Evolutionary conservation across 306 rosid genomes (phyloP).

Genomic region (Quercus suber): DNA sequence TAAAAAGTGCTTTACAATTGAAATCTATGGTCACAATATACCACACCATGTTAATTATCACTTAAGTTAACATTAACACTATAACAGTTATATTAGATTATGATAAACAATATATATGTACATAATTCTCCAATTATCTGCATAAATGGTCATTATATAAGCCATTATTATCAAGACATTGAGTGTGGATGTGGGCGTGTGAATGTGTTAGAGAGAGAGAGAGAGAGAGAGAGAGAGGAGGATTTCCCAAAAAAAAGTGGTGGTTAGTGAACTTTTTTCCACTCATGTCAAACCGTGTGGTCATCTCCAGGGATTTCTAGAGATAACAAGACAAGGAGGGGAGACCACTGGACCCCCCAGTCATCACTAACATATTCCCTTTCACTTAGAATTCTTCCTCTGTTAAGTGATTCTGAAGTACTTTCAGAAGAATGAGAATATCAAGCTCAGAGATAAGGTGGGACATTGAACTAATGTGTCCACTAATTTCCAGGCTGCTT

Average conservation of each 20-base stretch:
- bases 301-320: background rate
- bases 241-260: background rate
- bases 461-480: background rate
- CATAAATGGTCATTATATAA: constrained; percentile 5
- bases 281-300: background rate
- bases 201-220: background rate
- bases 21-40: background rate
- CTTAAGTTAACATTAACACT: background rate
- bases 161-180: background rate
- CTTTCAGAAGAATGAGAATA: background rate
- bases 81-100: background rate
- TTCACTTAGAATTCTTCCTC: background rate
- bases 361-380: background rate
- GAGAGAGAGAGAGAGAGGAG: background rate
- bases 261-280: background rate
- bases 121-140: constrained; percentile 15
- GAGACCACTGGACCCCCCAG: background rate
- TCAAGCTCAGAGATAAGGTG: background rate
- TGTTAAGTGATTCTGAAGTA: background rate
- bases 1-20: background rate
- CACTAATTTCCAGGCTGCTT: background rate
- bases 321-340: background rate
- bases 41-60: background rate
- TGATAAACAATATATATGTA: background rate
- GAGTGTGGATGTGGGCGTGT: constrained; percentile 6